Evolutionary conservation across 2,329 filamentous ascomycete species (phyloP), one percentile per base, ranked within the genome.

Genomic region (Coniochaeta prunicola): DNA sequence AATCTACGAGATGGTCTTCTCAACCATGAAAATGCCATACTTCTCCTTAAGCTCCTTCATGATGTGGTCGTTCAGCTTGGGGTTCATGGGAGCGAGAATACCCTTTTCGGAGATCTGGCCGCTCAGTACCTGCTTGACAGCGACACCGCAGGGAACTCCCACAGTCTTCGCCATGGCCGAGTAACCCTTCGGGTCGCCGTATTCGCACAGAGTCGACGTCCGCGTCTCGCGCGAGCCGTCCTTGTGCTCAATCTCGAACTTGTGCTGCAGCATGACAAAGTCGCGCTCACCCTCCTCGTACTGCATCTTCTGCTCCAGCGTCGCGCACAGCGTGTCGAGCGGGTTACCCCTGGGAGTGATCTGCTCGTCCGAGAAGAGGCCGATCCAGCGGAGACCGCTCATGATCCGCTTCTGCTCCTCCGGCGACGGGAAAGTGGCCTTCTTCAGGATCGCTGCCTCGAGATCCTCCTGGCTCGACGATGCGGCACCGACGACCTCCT

Each of bases 221-320:
- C 87, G 81, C 50, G 86, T 91, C 78, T 96, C 86, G 72, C 82
- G 84, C 70, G 77, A 83, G 68, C 91, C 91, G 71, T 94, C 89
- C 75, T 87, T 86, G 75, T 88, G 79, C 80, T 94, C 89, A 65
- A 96, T 90, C 71, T 87, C 86, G 72, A 96, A 96, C 77, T 85
- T 88, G 79, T 91, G 88, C 77, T 91, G 89, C 33, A 91, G 81
- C 76, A 89, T 84, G 64, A 94, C 89, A 64, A 96, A 79, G 74
- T 96, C 92, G 60, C 92, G 87, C 84, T 96, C 91, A 61, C 83
- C 88, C 67, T 88, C 80, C 69, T 84, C 88, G 74, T 88, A 96
- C 74, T 90, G 84, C 90, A 96, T 96, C 85, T 96, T 96, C 80
- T 90, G 77, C 80, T 96, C 91, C 31, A 96, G 83, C 3, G 86